A percentile compares a stretch with the other conserved stretches of the same genome.
Conservation (phyloP, 2,329 filamentous ascomycete species). For the Biscogniauxia marginata region DNA sequence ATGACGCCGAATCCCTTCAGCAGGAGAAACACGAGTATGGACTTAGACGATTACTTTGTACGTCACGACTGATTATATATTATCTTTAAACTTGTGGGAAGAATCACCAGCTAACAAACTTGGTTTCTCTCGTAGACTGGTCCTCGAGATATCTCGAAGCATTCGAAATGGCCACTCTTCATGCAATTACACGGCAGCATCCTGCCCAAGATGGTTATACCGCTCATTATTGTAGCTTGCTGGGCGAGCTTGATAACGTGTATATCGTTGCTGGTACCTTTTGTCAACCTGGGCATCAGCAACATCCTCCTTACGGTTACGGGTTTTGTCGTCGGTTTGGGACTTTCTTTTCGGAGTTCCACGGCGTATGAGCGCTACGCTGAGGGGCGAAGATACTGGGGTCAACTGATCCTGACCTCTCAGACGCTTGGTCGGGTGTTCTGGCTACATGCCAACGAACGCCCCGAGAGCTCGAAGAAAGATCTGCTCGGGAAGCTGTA, state of each 20-base stretch:
- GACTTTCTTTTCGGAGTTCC: constrained; percentile 74
- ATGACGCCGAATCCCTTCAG: constrained; percentile 34
- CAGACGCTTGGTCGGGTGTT: constrained; percentile 73
- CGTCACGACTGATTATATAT: constrained; percentile 8
- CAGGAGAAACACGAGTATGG: constrained; percentile 33
- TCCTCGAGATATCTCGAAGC: constrained; percentile 68
- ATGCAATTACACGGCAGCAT: constrained; percentile 73
- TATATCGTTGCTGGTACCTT: constrained; percentile 46
- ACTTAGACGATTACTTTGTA: constrained; percentile 48
- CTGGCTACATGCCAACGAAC: constrained; percentile 74
- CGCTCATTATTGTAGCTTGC: constrained; percentile 57
- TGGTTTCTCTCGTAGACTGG: constrained; percentile 39
- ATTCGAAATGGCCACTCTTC: constrained; percentile 78
- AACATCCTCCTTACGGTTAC: constrained; percentile 78
- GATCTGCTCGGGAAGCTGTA: constrained; percentile 64
- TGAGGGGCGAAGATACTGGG: constrained; percentile 64
- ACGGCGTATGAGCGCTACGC: constrained; percentile 71
- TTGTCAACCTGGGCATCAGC: constrained; percentile 51
- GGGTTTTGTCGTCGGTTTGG: constrained; percentile 79
- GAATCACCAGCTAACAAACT: constrained; percentile 1
- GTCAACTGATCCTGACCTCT: constrained; percentile 58
- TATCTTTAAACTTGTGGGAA: neutral
- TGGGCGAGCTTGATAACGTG: constrained; percentile 69
- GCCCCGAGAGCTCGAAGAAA: constrained; percentile 58
- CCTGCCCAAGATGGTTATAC: constrained; percentile 72